phyloP scores from a whole-genome alignment of 2,329 filamentous ascomycete species.

The Canariomyces notabilis region DNA sequence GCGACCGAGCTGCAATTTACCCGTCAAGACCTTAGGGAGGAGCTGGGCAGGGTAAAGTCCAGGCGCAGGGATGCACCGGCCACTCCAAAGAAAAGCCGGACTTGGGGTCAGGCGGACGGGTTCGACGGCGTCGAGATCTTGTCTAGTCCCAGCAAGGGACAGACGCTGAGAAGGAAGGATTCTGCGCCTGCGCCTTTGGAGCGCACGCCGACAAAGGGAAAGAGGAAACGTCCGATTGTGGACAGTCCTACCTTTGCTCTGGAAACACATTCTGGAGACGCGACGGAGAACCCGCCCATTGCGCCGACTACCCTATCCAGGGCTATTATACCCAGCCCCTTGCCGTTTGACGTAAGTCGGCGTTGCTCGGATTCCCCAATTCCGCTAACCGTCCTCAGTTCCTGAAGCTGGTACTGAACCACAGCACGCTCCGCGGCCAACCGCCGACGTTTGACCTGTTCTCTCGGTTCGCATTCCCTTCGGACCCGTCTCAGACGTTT shows the following conservation, averaged over 20 bases:
- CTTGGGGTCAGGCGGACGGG: slow-evolving; percentile 63
- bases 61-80: slow-evolving; percentile 41
- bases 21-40: slow-evolving; percentile 65
- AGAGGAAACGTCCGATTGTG: slow-evolving; percentile 61
- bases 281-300: slow-evolving; percentile 31
- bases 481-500: slow-evolving; percentile 55
- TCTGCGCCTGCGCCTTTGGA: slow-evolving; percentile 43
- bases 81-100: slow-evolving; percentile 58
- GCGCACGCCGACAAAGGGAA: slow-evolving; percentile 60
- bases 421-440: slow-evolving; percentile 49
- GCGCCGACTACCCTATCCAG: slow-evolving; percentile 9
- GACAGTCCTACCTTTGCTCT: slow-evolving; percentile 64
- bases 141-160: slow-evolving; percentile 48
- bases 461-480: slow-evolving; percentile 60
- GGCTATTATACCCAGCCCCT: slow-evolving; percentile 9
- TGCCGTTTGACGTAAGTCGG: slow-evolving; percentile 42
- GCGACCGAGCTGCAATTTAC: slow-evolving; percentile 69
- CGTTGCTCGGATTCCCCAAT: not conserved
- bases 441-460: slow-evolving; percentile 64
- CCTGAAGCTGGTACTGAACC: slow-evolving; percentile 59
- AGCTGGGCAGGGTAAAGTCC: slow-evolving; percentile 39
- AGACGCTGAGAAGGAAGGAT: slow-evolving; percentile 36
- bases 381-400: slow-evolving; percentile 39
- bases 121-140: slow-evolving; percentile 65
- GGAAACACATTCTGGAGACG: slow-evolving; percentile 41